phyloP scores from a whole-genome alignment of 306 rosid species.

The Malus fusca region DNA sequence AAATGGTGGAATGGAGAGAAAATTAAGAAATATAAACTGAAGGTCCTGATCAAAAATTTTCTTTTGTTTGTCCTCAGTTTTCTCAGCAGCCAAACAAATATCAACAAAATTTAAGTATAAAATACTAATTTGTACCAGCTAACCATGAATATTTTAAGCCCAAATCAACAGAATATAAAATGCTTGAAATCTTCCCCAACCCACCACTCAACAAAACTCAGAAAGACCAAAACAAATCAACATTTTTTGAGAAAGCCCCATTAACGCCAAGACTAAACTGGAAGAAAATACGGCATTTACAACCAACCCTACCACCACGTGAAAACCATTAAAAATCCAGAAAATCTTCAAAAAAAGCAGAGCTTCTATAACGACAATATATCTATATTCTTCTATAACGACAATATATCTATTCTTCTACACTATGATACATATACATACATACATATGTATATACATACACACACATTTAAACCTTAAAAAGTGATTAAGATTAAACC shows the following conservation, averaged over 20 bases:
- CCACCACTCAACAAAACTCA: background rate
- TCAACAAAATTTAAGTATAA: constrained; percentile 27
- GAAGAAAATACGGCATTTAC: constrained; percentile 8
- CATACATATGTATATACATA: background rate
- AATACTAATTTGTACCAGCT: background rate
- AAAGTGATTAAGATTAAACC: background rate
- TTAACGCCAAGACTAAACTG: constrained; percentile 6
- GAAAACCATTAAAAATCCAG: constrained; percentile 12
- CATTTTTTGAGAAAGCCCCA: background rate
- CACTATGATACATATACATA: background rate
- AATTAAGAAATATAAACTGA: background rate
- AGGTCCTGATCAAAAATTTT: constrained; percentile 31
- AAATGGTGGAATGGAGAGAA: background rate
- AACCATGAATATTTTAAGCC: background rate
- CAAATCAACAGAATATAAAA: background rate
- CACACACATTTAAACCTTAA: background rate
- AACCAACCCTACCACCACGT: constrained; percentile 15
- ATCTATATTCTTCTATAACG: background rate
- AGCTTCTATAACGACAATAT: background rate
- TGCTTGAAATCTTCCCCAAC: constrained; percentile 3
- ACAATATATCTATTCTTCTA: background rate
- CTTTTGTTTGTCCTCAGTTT: constrained; percentile 1
- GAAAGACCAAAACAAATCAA: background rate
- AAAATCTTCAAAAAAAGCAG: background rate
- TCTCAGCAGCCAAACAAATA: constrained; percentile 29